phyloP scores from a whole-genome alignment of 176 grass and related monocot species.

The Aechmea fasciata region DNA sequence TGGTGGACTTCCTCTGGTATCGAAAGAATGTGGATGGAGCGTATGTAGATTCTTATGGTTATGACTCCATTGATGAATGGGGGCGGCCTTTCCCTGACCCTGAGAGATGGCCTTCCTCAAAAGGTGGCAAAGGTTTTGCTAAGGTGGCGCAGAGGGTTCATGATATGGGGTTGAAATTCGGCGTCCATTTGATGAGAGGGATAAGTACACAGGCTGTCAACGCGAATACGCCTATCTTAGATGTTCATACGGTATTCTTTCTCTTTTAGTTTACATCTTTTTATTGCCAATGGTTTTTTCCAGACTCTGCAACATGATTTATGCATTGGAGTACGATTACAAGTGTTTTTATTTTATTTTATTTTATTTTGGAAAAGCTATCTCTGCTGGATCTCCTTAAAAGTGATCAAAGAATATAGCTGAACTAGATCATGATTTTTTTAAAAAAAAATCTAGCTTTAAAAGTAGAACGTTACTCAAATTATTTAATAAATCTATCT shows the following conservation, averaged over 20 bases:
- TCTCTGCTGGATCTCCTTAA: neutral
- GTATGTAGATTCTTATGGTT: slow-evolving; percentile 54
- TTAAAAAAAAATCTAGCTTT: too few species aligned
- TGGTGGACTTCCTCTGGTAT: slow-evolving; percentile 87
- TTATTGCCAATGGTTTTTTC: too few species aligned
- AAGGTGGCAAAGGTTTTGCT: slow-evolving; percentile 43
- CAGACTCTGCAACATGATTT: neutral
- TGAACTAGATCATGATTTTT: too few species aligned
- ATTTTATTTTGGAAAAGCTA: neutral
- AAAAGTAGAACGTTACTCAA: too few species aligned
- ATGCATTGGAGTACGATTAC: too few species aligned
- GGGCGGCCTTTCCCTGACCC: slow-evolving; percentile 73
- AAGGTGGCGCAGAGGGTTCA: slow-evolving; percentile 61
- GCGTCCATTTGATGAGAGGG: slow-evolving; percentile 92
- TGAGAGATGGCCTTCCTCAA: slow-evolving; percentile 71
- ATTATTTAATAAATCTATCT: neutral
- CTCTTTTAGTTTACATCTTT: slow-evolving; percentile 5
- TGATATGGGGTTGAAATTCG: slow-evolving; percentile 78
- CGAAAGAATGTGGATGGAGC: slow-evolving; percentile 63
- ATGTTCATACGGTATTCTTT: slow-evolving; percentile 54
- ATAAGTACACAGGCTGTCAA: slow-evolving; percentile 65
- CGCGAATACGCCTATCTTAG: slow-evolving; percentile 48
- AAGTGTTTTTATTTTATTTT: neutral
- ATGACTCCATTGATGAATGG: slow-evolving; percentile 74
- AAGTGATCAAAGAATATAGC: too few species aligned